Evolutionary conservation across 495 filamentous ascomycete species (phyloP), one percentile per base, ranked within the genome.

Genomic region (Penicillium taxi): DNA sequence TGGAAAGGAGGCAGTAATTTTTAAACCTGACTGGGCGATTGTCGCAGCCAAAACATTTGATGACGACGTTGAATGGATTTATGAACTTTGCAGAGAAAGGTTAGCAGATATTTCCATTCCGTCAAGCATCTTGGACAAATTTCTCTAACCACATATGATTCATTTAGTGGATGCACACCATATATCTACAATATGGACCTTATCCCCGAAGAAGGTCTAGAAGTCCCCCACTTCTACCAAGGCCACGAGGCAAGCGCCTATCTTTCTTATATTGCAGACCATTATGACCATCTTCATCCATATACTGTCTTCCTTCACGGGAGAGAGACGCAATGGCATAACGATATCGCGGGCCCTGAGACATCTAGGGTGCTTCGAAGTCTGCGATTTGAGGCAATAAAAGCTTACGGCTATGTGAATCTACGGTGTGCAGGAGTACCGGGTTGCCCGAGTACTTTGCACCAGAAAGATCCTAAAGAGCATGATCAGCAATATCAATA

Each of bases 181-280:
- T 50, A 45, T 15, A 37, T 50, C 31, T 50, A 46, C 37, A 38
- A 41, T 12, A 17, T 52, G 23, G 45, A 43, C n/a, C 37, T 34
- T 15, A 12, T 26, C 9, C 44, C 45, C 18, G 35, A 42, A 5
- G 45, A 42, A 12, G 30, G 39, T 14, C 36, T 34, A 28, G 40
- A 43, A 9, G 16, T 39, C 11, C 38, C 46, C 17, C 37, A 41
- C 17, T 42, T 42, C 35, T 11, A 27, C 34, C 28, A 26, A 16
- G 49, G 49, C 38, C 49, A 45, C 35, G 49, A 53, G 37, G 45
- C 49, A 13, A 44, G 42, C 19, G 45, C 41, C 11, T 53, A 53
- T 14, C 45, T 53, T 4, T 35, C 41, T 9, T 53, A 48, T 27
- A 37, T 53, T 16, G 23, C 43, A 20, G 34, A 48, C 13, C 19